These are phyloP conservation scores for Anethum foeniculum DNA, from an alignment of 140 eudicot species.

Conservation along the genomic window DNA sequence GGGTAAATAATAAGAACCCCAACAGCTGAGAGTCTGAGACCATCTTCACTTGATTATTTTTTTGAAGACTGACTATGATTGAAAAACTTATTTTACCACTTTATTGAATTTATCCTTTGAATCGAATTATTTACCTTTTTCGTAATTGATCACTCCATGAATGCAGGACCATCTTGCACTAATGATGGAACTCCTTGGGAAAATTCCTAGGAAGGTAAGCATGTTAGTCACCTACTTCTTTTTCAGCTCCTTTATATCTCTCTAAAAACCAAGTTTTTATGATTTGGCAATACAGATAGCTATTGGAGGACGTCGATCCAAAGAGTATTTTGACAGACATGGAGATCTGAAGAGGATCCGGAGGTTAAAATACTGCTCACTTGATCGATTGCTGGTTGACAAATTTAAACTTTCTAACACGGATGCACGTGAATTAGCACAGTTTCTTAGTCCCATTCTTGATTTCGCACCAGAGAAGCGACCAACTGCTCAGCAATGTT, in stretches of 20 bases:
- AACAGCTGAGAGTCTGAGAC: not conserved
- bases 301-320: conserved; percentile 57
- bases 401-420: conserved; percentile 55
- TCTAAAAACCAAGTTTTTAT: not conserved
- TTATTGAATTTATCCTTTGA: not conserved
- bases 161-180: conserved; percentile 97
- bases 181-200: conserved; percentile 97
- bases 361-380: conserved; percentile 65
- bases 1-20: not conserved
- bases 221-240: conserved; percentile 8
- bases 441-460: conserved; percentile 71
- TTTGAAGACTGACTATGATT: not conserved
- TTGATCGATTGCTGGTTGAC: conserved; percentile 67
- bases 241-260: not conserved
- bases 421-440: conserved; percentile 69
- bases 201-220: conserved; percentile 87
- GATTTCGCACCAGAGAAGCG: conserved; percentile 90
- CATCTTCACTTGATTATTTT: not conserved
- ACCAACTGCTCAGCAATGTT: conserved; percentile 89
- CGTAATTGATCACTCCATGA: conserved; percentile 1
- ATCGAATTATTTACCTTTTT: not conserved
- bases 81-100: not conserved
- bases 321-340: conserved; percentile 94
- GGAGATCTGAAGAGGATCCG: conserved; percentile 96
- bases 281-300: conserved; percentile 49